Conservation (phyloP, 441 rosid genomes). For the Cnidoscolus chayamansa region DNA sequence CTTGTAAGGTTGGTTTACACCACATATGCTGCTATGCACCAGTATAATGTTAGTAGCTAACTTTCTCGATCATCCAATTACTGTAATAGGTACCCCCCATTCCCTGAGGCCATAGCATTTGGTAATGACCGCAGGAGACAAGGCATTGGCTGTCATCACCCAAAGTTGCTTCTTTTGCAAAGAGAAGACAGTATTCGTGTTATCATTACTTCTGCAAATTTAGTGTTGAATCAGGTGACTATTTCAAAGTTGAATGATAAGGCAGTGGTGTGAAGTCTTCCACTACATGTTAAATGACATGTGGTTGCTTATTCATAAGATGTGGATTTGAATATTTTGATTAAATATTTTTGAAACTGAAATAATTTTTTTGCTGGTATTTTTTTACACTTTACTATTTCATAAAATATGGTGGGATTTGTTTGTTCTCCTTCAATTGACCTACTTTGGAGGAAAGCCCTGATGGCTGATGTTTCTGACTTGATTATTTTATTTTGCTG, state of each 20-base stretch:
- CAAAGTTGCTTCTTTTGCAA: conserved; percentile 78
- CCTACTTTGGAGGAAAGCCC: conserved; percentile 3
- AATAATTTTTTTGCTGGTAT: neutral
- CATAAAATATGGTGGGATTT: neutral
- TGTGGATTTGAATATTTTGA: neutral
- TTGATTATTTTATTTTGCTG: neutral
- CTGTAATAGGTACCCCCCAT: conserved; percentile 69
- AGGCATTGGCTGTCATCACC: conserved; percentile 97
- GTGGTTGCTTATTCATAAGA: neutral
- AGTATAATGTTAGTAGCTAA: conserved; percentile 1
- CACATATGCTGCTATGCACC: neutral
- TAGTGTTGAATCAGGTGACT: conserved; percentile 76
- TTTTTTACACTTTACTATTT: too few relatives aligned
- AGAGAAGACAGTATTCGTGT: conserved; percentile 72
- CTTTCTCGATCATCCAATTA: conserved; percentile 13
- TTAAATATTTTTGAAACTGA: neutral
- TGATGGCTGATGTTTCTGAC: neutral
- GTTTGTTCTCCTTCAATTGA: neutral
- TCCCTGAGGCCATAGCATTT: conserved; percentile 83
- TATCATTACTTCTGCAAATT: conserved; percentile 81
- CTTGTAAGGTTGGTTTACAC: conserved; percentile 15
- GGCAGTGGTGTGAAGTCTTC: neutral
- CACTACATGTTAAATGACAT: neutral
- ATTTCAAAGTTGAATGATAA: conserved; percentile 5
- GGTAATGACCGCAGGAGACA: conserved; percentile 71